Evolutionary conservation across 2,329 filamentous ascomycete genomes (phyloP), one percentile per base, ranked within the genome.

Genomic region (Calonectria henricotiae): DNA sequence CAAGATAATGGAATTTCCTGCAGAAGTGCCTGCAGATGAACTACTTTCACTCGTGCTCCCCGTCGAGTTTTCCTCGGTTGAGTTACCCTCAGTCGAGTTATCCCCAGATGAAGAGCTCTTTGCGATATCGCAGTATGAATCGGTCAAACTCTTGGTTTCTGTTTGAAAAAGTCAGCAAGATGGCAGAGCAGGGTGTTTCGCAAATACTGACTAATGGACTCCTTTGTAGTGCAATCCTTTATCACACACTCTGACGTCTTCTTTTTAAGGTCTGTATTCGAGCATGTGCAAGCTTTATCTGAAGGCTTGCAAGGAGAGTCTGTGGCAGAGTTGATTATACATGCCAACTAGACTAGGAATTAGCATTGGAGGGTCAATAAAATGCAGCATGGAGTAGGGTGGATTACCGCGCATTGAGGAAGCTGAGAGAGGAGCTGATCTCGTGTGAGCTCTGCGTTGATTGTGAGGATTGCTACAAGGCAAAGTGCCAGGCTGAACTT

Each of bases 371-470:
- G 6, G 6, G 2, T 1, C 25, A 5, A 8, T 5, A 3, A 11
- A 4, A 25, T 15, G 20, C 5, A 9, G 20, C 4, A 17, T 25
- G 3, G 12, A 11, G 32, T 3, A 39, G 32, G 25, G 17, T 15
- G 11, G 39, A 39, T 39, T 58, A 58, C 51, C 32, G 51, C 51
- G 51, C 51, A 58, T 39, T 58, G 35, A 17, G 51, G 51, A 11
- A 58, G 51, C 20, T 39, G 11, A 11, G 20, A 2, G 35, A 58
- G 20, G 20, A 58, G 51, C 4, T 58, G 32, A 23, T 58, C n/a
- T 39, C 13, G 11, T 25, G 51, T 25, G 20, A 58, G 2, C 51
- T 58, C 51, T 2, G 51, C 51, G 13, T 30, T 58, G 32, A 39
- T 39, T 17, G 51, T 17, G n/a, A 58, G 32, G 1, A 32, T 23